phyloP scores from a whole-genome alignment of 139 green algal genomes.

The Coccomyxa sp. region DNA sequence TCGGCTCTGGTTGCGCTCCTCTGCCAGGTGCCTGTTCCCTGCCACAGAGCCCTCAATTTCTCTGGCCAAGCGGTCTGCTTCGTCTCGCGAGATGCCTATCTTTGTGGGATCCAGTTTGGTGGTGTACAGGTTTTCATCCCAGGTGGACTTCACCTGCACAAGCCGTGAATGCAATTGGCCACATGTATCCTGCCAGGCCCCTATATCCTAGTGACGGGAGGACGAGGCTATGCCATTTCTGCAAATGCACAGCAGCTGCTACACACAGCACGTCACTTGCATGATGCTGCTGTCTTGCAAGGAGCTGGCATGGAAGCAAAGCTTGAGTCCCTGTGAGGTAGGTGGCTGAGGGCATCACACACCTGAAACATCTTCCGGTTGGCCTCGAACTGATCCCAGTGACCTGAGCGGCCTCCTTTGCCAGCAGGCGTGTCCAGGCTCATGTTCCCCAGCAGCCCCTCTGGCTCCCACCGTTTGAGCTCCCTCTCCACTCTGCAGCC shows the following conservation, averaged over 20 bases:
- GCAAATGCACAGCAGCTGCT: background rate
- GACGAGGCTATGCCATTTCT: background rate
- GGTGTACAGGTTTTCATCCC: slow-evolving; percentile 79
- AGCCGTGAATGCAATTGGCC: background rate
- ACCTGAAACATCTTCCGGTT: slow-evolving; percentile 83
- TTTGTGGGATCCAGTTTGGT: slow-evolving; percentile 52
- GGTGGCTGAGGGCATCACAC: background rate
- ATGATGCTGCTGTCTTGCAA: background rate
- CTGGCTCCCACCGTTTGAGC: slow-evolving; percentile 70
- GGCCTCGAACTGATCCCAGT: slow-evolving; percentile 89
- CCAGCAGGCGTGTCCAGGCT: slow-evolving; percentile 12
- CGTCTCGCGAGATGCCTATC: slow-evolving; percentile 53
- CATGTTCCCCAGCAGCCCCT: slow-evolving; percentile 13
- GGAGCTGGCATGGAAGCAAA: background rate
- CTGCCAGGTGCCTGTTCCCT: slow-evolving; percentile 70
- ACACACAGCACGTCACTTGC: background rate
- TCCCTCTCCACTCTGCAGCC: slow-evolving; percentile 34
- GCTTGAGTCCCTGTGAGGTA: background rate
- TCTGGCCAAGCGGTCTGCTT: slow-evolving; percentile 66
- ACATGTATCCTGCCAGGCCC: background rate
- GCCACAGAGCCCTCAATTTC: slow-evolving; percentile 66
- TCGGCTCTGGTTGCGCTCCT: slow-evolving; percentile 62
- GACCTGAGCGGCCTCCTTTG: slow-evolving; percentile 8
- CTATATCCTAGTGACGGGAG: background rate
- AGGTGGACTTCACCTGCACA: slow-evolving; percentile 45